Evolutionary conservation across 441 rosid species (phyloP), one percentile per base, ranked within the genome.

Genomic region (Raphanus hybrid): DNA sequence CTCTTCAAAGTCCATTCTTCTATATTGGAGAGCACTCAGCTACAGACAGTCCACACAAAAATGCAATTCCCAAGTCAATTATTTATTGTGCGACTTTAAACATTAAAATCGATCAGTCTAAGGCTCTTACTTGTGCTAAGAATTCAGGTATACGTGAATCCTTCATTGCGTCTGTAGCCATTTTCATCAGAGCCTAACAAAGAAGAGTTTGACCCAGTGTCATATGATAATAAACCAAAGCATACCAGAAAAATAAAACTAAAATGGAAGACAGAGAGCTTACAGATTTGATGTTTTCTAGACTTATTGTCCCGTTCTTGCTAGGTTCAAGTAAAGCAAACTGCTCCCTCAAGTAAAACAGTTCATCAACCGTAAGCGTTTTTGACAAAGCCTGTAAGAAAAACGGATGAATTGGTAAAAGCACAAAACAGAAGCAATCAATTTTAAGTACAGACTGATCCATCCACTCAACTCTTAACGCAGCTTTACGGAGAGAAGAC

Each of bases 401-500:
- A 27, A 27, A 27, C 4, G 32, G 20, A 18, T 18, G 20, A 18
- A 18, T 18, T 18, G 32, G 32, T 27, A 27, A 27, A 27, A 27
- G 32, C 32, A 27, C 4, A 77, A 76, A 55, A 6, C 34, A 8
- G 58, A 64, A 80, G 80, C 57, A 58, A 68, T 62, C 14, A 61
- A 81, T 18, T 18, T 18, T 18, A 18, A 18, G 20, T 18, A 18
- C 20, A 18, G 20, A 18, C 20, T 18, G 20, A 18, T 18, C 20
- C 20, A 18, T 18, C 20, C 20, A 8, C 88, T 8, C 72, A 96
- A 96, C 99, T 93, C 87, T 89, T 81, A 96, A 83, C 43, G 99
- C 99, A 84, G 99, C 93, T 85, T 89, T 93, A 62, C 99, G 92
- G 67, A 96, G 92, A 71, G 97, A 84, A 4, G 99, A 92, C 20